Evolutionary conservation across 2,329 filamentous ascomycete genomes (phyloP), one percentile per base, ranked within the genome.

Genomic region (Penicillium sp.): DNA sequence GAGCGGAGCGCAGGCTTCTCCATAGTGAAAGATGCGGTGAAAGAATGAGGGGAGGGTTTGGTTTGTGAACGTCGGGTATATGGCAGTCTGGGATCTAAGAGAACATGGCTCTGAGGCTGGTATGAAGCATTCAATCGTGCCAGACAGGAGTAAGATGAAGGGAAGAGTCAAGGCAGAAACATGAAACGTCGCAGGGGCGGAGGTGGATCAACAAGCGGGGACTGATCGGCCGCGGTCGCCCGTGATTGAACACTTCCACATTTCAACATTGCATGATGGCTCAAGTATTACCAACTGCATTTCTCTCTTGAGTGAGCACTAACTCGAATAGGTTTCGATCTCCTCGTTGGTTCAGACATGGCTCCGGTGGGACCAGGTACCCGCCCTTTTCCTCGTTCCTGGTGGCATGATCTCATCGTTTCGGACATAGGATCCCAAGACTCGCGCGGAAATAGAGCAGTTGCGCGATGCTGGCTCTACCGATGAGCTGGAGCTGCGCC

Each of bases 331-430:
- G 72, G 63, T 67, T 56, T 60, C 70, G 5, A 59, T 74, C 36
- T 65, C 65, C 42, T 63, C 60, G 15, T 69, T 84, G 51, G 77
- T 81, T 49, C 62, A 78, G 58, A 77, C 76, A 69, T 85, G 83
- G 83, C 74, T 85, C n/a, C 72, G 77, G 52, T 77, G 82, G 61
- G 83, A 85, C 65, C 68, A 78, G 65, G 74, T 76, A 67, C 33
- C 57, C 24, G 3, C 26, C 29, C 23, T 47, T 34, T 47, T 34
- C 21, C 31, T 24, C 36, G 36, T 28, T 48, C 45, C 42, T 41
- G 16, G 51, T 59, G 51, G 53, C 43, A 43, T 64, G 61, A 63
- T 57, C 49, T 46, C 42, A 52, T 43, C 52, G 42, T 49, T 33
- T 51, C 42, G 53, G 49, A 51, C 43, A 49, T 55, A 76, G 72